Conservation (phyloP, 768 basidiomycete genomes). For the Termitomyces sp. region DNA sequence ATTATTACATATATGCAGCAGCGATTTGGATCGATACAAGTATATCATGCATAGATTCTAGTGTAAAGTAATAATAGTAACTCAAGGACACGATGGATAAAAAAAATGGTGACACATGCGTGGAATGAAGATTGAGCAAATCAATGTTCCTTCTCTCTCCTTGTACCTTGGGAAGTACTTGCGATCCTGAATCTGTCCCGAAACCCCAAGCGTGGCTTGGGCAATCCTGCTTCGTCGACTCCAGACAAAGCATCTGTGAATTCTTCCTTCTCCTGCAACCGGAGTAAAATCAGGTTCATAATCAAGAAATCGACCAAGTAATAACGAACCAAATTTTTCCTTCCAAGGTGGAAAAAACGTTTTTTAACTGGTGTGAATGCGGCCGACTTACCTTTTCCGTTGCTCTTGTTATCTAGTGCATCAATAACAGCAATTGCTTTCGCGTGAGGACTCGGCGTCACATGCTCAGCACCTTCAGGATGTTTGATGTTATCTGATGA, state of each 20-base stretch:
- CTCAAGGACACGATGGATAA: neutral
- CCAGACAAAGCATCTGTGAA: neutral
- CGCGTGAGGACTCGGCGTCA: conserved; percentile 30
- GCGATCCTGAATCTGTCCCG: conserved; percentile 28
- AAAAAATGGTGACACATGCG: neutral
- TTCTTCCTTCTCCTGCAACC: neutral
- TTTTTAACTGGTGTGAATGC: conserved; percentile 11
- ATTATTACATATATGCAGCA: neutral
- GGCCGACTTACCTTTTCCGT: conserved; percentile 22
- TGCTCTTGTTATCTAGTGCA: conserved; percentile 46
- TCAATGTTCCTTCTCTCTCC: conserved; percentile 32
- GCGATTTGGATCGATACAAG: neutral
- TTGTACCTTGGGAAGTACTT: conserved; percentile 32
- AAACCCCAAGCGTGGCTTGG: conserved; percentile 23
- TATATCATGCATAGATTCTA: neutral
- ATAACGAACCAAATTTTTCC: conserved; percentile 34
- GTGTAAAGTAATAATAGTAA: neutral
- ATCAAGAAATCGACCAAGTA: neutral
- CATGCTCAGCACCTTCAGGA: neutral
- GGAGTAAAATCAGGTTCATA: neutral
- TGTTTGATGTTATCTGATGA: neutral
- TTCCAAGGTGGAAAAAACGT: conserved; percentile 33
- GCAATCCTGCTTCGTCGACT: neutral
- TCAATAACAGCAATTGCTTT: conserved; percentile 63
- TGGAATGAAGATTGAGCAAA: neutral